Evolutionary conservation across 805 yeast genomes (phyloP), one percentile per base, ranked within the genome.

Genomic region (Cyberlindnera xylosilytica): DNA sequence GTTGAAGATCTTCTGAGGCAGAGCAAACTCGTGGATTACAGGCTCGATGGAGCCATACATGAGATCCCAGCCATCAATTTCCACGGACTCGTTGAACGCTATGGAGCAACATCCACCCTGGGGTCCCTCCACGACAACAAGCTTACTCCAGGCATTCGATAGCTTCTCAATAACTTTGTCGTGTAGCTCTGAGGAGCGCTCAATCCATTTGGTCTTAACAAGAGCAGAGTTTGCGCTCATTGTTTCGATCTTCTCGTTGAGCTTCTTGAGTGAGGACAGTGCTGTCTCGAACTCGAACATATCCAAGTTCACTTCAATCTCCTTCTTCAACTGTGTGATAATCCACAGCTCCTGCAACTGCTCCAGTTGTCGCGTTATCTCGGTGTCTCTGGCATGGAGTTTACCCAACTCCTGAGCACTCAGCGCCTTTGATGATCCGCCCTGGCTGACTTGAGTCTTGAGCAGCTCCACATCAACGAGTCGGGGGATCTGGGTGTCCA

Each of bases 291-390:
- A 41, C 38, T 58, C 61, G 22, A 38, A 46, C 23, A 56, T 23
- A 23, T 55, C 60, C 23, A 55, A 16, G 26, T 56, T 58, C 7
- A 55, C 47, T 13, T 45, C 52, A 15, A 55, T 43, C 37, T 58
- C 62, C 28, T 51, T 53, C 19, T 55, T 38, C 6, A 58, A 34
- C 7, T 52, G 54, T 6, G 45, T 40, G 2, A 56, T 33, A 13
- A 55, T 38, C 62, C 62, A 58, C 2, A 55, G 32, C 10, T 55
- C 52, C 18, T 50, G 53, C 26, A 58, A 26, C 17, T 44, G 44
- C 13, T 46, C 49, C 18, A 58, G 24, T 20, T 56, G 50, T 7
- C 40, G 31, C 3, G 47, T 34, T 3, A 58, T 44, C 16, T 47
- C 50, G 10, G 36, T 45, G 8, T 54, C 59, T 24, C 45, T 30